Evolutionary conservation across 1,284 basidiomycete genomes (phyloP).

Genomic region (Cryptococcus depauperatus): DNA sequence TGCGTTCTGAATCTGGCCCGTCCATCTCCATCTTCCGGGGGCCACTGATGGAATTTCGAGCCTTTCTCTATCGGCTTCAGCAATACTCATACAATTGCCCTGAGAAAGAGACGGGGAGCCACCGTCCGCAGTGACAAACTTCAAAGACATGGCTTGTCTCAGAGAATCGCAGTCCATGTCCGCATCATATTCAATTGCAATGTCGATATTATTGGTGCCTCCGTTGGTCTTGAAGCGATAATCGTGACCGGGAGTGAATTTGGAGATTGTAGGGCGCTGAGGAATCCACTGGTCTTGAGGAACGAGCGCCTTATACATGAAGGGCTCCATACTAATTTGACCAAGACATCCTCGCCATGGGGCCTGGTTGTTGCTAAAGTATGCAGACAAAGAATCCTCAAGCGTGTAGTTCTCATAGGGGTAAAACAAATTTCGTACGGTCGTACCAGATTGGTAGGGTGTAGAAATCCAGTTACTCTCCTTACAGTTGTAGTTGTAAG

Average conservation of each 20-base stretch:
- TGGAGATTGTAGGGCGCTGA: slow-evolving; percentile 63
- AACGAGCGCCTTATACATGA: slow-evolving; percentile 72
- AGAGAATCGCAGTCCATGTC: slow-evolving; percentile 65
- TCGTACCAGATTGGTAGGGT: slow-evolving; percentile 57
- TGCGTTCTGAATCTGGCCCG: slow-evolving; percentile 60
- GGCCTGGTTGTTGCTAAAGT: slow-evolving; percentile 54
- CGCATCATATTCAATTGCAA: slow-evolving; percentile 68
- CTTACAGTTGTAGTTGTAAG: slow-evolving; percentile 58
- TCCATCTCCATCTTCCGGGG: slow-evolving; percentile 61
- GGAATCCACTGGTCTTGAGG: slow-evolving; percentile 58
- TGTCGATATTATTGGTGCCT: slow-evolving; percentile 55
- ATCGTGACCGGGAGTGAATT: slow-evolving; percentile 77
- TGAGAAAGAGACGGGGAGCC: slow-evolving; percentile 50
- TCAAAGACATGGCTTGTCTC: slow-evolving; percentile 56
- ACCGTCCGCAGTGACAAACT: slow-evolving; percentile 60
- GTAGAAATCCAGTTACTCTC: slow-evolving; percentile 61
- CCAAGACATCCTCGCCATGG: slow-evolving; percentile 67
- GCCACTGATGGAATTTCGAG: slow-evolving; percentile 52
- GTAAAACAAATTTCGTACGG: slow-evolving; percentile 65
- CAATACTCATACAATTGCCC: slow-evolving; percentile 19
- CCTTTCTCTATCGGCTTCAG: slow-evolving; percentile 47
- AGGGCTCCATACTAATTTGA: slow-evolving; percentile 59
- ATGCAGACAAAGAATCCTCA: slow-evolving; percentile 56
- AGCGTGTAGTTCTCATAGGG: slow-evolving; percentile 73
- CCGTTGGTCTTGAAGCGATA: slow-evolving; percentile 54